A percentile compares a stretch with the other conserved stretches of the same genome.
Conservation (phyloP, 805 yeast genomes). For the Lachancea nothofagi region DNA sequence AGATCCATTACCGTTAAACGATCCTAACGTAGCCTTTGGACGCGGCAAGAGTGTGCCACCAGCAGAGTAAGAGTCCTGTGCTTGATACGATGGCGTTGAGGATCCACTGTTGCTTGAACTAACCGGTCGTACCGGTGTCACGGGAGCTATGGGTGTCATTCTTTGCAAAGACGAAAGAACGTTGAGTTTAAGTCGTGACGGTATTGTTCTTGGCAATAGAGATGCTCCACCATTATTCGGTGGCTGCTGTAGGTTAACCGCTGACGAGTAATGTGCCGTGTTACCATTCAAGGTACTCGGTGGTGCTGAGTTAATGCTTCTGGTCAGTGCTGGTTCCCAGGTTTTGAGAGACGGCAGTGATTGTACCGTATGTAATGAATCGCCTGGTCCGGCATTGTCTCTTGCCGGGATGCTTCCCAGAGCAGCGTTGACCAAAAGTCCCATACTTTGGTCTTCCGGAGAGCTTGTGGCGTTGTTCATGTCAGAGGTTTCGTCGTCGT, state of each 20-base stretch:
- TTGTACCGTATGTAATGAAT: slow-evolving; percentile 4
- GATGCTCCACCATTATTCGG: too few relatives aligned
- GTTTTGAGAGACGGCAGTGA: slow-evolving; percentile 10
- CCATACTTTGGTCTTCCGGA: slow-evolving; percentile 9
- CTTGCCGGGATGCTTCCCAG: slow-evolving; percentile 1
- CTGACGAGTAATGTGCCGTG: slow-evolving; percentile 3
- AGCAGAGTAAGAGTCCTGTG: slow-evolving; percentile 5
- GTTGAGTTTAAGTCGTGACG: slow-evolving; percentile 24
- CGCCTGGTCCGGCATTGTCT: not conserved
- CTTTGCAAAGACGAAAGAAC: slow-evolving; percentile 51
- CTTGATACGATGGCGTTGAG: slow-evolving; percentile 12
- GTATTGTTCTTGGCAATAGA: slow-evolving; percentile 1
- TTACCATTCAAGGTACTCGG: not conserved
- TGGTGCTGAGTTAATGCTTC: slow-evolving; percentile 1
- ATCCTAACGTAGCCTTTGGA: slow-evolving; percentile 1
- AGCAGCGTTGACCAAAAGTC: slow-evolving; percentile 10
- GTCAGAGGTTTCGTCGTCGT: slow-evolving; percentile 7
- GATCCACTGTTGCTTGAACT: slow-evolving; percentile 3
- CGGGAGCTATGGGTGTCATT: slow-evolving; percentile 48
- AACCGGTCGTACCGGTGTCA: slow-evolving; percentile 1
- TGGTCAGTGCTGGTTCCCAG: slow-evolving; percentile 2
- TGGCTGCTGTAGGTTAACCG: slow-evolving; percentile 1
- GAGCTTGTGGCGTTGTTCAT: slow-evolving; percentile 5
- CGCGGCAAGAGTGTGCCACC: slow-evolving; percentile 1
- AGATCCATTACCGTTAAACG: slow-evolving; percentile 24